Percentiles rank a stretch among this genome's conserved stretches.
Evolutionary conservation across 2,329 filamentous ascomycete species (phyloP).

Genomic region (Fusarium sulawesiense): DNA sequence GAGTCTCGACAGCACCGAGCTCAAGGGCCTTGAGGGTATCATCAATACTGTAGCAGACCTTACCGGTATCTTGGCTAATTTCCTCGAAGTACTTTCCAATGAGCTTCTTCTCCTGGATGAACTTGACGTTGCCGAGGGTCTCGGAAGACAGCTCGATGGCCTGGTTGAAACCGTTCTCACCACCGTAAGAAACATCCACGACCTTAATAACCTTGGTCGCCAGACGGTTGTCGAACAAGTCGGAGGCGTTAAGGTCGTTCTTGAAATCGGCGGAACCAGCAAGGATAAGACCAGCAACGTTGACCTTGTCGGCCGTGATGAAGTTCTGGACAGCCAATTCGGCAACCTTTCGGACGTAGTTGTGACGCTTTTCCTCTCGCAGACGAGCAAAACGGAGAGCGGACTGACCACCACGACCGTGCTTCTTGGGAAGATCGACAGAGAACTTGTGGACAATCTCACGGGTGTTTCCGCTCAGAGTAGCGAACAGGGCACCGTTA

Average conservation of each 20-base stretch:
- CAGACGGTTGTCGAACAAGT: slow-evolving; percentile 94
- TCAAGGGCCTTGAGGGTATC: slow-evolving; percentile 98
- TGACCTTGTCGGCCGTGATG: slow-evolving; percentile 98
- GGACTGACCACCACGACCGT: slow-evolving; percentile 99
- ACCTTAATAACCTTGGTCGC: slow-evolving; percentile 98
- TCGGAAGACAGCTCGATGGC: slow-evolving; percentile 95
- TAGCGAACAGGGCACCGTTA: slow-evolving; percentile 97
- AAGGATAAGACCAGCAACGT: slow-evolving; percentile 93
- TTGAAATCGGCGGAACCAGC: slow-evolving; percentile 99
- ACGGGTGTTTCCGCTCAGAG: slow-evolving; percentile 94
- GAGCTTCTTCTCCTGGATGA: slow-evolving; percentile 99
- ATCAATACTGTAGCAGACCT: slow-evolving; percentile 97
- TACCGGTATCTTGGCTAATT: slow-evolving; percentile 96
- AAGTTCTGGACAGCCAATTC: slow-evolving; percentile 99
- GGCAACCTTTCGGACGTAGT: slow-evolving; percentile 98
- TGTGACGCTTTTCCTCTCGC: slow-evolving; percentile 99
- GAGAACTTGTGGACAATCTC: slow-evolving; percentile 98
- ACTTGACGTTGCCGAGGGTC: slow-evolving; percentile 98
- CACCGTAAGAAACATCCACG: slow-evolving; percentile 98
- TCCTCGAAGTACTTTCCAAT: slow-evolving; percentile 99
- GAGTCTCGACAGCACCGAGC: slow-evolving; percentile 89
- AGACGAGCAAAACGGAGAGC: slow-evolving; percentile 99
- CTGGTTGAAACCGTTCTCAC: slow-evolving; percentile 99
- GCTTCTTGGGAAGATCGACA: slow-evolving; percentile 99
- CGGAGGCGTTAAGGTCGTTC: slow-evolving; percentile 97